phyloP scores from a whole-genome alignment of 305 asterid species.

The Rubia peregrina region DNA sequence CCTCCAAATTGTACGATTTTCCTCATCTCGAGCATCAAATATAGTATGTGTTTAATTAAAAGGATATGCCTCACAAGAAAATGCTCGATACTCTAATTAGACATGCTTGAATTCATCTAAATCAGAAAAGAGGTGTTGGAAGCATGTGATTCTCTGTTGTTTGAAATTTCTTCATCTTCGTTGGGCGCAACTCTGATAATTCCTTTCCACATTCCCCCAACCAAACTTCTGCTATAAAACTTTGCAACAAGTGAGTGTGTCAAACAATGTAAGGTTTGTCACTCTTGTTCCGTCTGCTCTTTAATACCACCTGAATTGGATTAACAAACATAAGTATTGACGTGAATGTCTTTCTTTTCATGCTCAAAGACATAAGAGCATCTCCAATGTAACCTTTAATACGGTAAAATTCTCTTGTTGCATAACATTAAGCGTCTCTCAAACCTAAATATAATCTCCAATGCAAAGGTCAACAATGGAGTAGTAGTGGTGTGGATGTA shows the following conservation, averaged over 20 bases:
- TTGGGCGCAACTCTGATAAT: background rate
- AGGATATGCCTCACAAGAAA: background rate
- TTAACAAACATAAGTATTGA: too few relatives aligned
- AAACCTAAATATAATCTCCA: too few relatives aligned
- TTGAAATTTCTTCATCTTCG: background rate
- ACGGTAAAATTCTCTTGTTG: too few relatives aligned
- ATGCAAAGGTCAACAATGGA: too few relatives aligned
- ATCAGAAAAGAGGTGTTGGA: background rate
- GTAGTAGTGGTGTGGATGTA: too few relatives aligned
- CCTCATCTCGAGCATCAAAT: background rate
- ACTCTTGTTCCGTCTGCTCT: background rate
- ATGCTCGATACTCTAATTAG: background rate
- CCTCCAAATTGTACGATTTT: background rate
- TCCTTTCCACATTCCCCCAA: background rate
- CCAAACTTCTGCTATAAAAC: background rate
- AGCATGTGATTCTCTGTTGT: background rate
- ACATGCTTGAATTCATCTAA: background rate
- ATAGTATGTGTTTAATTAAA: background rate
- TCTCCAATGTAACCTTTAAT: too few relatives aligned
- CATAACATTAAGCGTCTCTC: too few relatives aligned
- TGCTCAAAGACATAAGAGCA: too few relatives aligned
- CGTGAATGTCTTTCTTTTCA: too few relatives aligned
- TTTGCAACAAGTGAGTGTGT: constrained; percentile 13
- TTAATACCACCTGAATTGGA: too few relatives aligned
- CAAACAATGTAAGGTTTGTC: constrained; percentile 11